Percentiles rank a stretch among this genome's conserved stretches.
phyloP scores from a whole-genome alignment of 2,329 filamentous ascomycete species.

The Ceratocystis albifundus region DNA sequence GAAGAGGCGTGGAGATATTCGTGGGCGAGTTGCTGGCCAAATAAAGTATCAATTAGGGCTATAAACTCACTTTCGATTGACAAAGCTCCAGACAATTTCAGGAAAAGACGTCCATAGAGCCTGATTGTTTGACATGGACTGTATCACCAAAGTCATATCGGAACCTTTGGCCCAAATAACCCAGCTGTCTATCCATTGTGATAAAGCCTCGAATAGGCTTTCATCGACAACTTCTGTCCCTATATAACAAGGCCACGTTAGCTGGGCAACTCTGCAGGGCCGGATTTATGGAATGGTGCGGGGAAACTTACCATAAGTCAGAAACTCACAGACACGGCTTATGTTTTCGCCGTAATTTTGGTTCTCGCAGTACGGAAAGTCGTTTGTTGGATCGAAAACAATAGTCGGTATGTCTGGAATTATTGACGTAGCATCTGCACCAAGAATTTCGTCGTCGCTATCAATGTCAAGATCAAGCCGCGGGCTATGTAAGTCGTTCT shows the following conservation, averaged over 20 bases:
- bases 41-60: background rate
- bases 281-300: conserved; percentile 26
- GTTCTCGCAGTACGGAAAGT: conserved; percentile 38
- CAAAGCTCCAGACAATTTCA: conserved; percentile 36
- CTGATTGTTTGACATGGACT: conserved; percentile 36
- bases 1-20: background rate
- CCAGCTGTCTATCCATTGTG: conserved; percentile 42
- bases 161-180: conserved; percentile 33
- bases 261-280: background rate
- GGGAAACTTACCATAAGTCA: conserved; percentile 28
- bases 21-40: too few relatives aligned
- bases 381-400: conserved; percentile 34
- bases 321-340: conserved; percentile 32
- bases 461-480: conserved; percentile 16
- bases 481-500: conserved; percentile 28
- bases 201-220: conserved; percentile 35
- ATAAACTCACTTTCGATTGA: conserved; percentile 23
- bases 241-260: conserved; percentile 31
- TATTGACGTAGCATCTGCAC: conserved; percentile 20
- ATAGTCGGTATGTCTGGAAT: conserved; percentile 24
- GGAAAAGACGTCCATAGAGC: conserved; percentile 45
- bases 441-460: conserved; percentile 9
- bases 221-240: conserved; percentile 31
- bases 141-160: conserved; percentile 31
- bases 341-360: conserved; percentile 30